phyloP scores from a whole-genome alignment of 139 green algal genomes.

The Chlorella sp. region DNA sequence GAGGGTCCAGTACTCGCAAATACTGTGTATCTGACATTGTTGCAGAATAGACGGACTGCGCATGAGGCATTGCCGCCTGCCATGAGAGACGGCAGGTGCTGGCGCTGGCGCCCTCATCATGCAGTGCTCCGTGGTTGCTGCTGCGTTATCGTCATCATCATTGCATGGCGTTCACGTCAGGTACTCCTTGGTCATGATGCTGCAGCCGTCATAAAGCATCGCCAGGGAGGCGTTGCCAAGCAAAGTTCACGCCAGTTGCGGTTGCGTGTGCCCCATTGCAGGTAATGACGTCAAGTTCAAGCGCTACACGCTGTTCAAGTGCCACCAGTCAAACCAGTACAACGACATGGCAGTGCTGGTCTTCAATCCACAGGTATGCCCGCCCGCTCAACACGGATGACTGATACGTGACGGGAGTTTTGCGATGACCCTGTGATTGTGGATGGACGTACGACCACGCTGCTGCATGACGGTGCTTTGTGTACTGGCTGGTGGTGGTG shows the following conservation, averaged over 20 bases:
- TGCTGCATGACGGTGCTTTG: no score
- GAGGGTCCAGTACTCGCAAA: no score
- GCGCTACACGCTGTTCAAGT: conserved; percentile 13
- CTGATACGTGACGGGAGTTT: no score
- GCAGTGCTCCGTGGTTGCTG: neutral
- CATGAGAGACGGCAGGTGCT: no score
- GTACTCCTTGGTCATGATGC: neutral
- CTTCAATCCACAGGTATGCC: conserved; percentile 44
- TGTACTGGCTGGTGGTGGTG: no score
- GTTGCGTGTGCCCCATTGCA: neutral
- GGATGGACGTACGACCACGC: no score
- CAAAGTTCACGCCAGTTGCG: neutral
- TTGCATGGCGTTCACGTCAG: neutral
- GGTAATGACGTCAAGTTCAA: conserved; percentile 12
- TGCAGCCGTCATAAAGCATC: neutral
- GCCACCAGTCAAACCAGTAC: conserved; percentile 28
- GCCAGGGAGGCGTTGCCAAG: no score
- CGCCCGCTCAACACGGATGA: conserved; percentile 5
- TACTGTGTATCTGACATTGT: no score
- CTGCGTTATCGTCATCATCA: neutral
- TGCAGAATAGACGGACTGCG: no score
- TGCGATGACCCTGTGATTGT: no score
- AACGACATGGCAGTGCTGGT: conserved; percentile 53
- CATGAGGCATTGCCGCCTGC: no score
- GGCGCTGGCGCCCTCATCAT: neutral